These are phyloP conservation scores for Aegilops bicornis DNA, from an alignment of 176 grass and related monocot species.

Conservation along the genomic window DNA sequence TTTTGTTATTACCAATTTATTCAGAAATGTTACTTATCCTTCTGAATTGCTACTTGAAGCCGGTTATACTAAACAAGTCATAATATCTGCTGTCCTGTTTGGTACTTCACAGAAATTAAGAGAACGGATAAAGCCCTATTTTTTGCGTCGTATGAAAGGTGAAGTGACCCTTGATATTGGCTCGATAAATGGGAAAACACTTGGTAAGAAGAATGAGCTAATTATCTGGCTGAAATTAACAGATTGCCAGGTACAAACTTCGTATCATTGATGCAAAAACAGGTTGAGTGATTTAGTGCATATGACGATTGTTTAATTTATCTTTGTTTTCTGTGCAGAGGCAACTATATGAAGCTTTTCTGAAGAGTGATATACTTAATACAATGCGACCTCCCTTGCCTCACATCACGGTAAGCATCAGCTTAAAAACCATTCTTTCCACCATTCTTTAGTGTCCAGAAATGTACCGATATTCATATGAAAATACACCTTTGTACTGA, in stretches of 20 bases:
- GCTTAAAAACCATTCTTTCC: not conserved
- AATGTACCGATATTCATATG: not conserved
- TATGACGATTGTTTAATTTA: not conserved
- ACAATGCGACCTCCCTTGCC: not conserved
- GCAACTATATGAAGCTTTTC: conserved; percentile 90
- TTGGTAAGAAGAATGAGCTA: conserved; percentile 71
- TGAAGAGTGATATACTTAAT: conserved; percentile 39
- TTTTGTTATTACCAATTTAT: not conserved
- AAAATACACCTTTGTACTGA: not conserved
- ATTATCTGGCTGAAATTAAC: conserved; percentile 92
- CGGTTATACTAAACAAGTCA: conserved; percentile 4
- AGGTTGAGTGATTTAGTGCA: not conserved
- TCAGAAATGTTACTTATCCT: not conserved
- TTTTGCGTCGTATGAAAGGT: conserved; percentile 75
- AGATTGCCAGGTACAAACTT: conserved; percentile 54
- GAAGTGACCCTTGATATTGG: conserved; percentile 61
- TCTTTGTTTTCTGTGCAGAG: conserved; percentile 54
- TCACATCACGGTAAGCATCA: not conserved
- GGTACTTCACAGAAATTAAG: conserved; percentile 55
- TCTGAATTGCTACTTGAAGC: not conserved
- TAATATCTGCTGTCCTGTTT: conserved; percentile 21
- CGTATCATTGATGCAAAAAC: not conserved
- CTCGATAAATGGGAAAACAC: conserved; percentile 10
- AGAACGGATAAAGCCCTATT: conserved; percentile 73
- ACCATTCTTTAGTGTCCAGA: not conserved